Percentiles rank a stretch among this genome's conserved stretches.
Conservation (phyloP, 345 rosid genomes). For the Heritiera littoralis region DNA sequence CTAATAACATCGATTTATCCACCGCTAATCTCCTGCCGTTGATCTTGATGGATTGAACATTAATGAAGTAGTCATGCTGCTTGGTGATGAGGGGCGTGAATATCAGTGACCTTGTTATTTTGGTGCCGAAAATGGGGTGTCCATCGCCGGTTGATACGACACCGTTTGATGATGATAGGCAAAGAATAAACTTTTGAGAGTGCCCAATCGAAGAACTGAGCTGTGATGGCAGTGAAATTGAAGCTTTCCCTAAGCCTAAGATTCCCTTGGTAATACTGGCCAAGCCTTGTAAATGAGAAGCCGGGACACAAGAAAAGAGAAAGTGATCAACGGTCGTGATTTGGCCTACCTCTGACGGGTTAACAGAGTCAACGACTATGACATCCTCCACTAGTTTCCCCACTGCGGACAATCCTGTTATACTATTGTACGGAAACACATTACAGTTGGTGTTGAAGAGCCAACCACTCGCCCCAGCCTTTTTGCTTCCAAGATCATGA, state of each 20-base stretch:
- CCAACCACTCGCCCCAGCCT: background rate
- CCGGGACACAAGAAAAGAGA: slow-evolving; percentile 47
- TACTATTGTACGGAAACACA: slow-evolving; percentile 38
- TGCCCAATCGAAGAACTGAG: slow-evolving; percentile 39
- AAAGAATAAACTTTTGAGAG: slow-evolving; percentile 45
- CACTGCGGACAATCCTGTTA: slow-evolving; percentile 30
- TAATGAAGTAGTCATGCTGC: slow-evolving; percentile 46
- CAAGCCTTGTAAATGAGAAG: slow-evolving; percentile 46
- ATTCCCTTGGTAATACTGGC: slow-evolving; percentile 54
- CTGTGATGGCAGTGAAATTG: slow-evolving; percentile 58
- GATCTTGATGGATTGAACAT: slow-evolving; percentile 58
- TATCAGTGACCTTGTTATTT: slow-evolving; percentile 42
- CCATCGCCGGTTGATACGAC: slow-evolving; percentile 39
- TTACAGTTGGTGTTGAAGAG: slow-evolving; percentile 33
- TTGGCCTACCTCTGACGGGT: slow-evolving; percentile 21
- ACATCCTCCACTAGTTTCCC: slow-evolving; percentile 54
- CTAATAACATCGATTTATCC: slow-evolving; percentile 25
- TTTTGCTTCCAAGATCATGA: background rate
- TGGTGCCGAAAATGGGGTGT: slow-evolving; percentile 38
- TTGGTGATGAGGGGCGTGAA: slow-evolving; percentile 54
- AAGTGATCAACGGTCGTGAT: slow-evolving; percentile 32
- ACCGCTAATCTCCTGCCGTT: slow-evolving; percentile 41
- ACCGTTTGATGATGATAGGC: slow-evolving; percentile 55
- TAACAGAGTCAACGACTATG: slow-evolving; percentile 40
- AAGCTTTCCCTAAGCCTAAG: slow-evolving; percentile 65